phyloP scores from a whole-genome alignment of 495 filamentous ascomycete species.

The Penicillium atrosanguineum region DNA sequence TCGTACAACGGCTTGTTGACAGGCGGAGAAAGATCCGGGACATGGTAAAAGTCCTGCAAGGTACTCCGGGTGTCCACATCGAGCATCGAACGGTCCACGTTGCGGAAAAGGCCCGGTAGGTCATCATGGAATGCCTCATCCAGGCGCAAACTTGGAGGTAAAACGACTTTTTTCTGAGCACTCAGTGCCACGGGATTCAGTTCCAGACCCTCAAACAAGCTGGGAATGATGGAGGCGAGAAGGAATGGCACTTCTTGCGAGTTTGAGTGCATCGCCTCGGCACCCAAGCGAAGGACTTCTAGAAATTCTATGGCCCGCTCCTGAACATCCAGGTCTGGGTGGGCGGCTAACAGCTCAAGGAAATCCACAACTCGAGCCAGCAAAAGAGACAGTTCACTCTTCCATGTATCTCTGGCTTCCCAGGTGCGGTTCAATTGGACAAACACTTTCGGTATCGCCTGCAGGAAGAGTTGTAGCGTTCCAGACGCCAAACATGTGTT shows the following conservation, averaged over 20 bases:
- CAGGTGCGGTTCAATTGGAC: conserved; percentile 57
- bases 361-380: conserved; percentile 78
- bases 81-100: conserved; percentile 3
- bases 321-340: conserved; percentile 92
- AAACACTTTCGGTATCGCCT: conserved; percentile 83
- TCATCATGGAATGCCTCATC: conserved; percentile 79
- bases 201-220: conserved; percentile 79
- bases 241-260: conserved; percentile 70
- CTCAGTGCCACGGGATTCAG: conserved; percentile 83
- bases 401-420: conserved; percentile 62
- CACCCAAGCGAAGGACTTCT: conserved; percentile 80
- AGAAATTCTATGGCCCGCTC: conserved; percentile 90
- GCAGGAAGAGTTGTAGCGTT: conserved; percentile 73
- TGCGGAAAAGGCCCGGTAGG: conserved; percentile 57
- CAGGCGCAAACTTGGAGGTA: conserved; percentile 70
- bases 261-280: conserved; percentile 72
- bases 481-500: conserved; percentile 58
- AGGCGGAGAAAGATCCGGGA: conserved; percentile 26
- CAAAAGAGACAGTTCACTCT: conserved; percentile 68
- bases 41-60: conserved; percentile 72
- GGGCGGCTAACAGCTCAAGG: conserved; percentile 69
- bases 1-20: conserved; percentile 33
- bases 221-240: conserved; percentile 83
- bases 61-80: conserved; percentile 4
- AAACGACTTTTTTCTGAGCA: conserved; percentile 83